Base-by-base conservation (phyloP, 805 yeast genomes). In the Saccharomycopsis javanensis region DNA sequence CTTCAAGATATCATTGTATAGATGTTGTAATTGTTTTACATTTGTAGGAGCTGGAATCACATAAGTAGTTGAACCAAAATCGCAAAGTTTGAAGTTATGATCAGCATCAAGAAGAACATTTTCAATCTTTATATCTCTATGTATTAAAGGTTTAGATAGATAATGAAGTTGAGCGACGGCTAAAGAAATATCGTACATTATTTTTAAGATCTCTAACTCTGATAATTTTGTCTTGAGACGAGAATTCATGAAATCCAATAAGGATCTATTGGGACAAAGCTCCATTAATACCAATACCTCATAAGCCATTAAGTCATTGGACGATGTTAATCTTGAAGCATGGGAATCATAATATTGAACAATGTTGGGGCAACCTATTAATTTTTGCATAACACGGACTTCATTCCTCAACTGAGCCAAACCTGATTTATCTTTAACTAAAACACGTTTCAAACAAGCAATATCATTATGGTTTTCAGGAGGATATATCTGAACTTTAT, bases 221-320 rank as follows among this genome's bases (percentile, higher is more conserved):
- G 79, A 72, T 55, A 92, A 75, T 67, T 91, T 92, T 11, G 88
- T 85, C 61, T 86, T 81, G 57, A 92, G 78, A 55, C 91, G 78
- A 18, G 85, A 78, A 70, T 92, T 94, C 98, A 92, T 91, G 67
- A 79, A 91, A 67, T 94, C 97, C 60, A 92, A 76, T 51, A 96
- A 78, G 16, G 96, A 88, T 61, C 86, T 80, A 68, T 86, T 87
- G 10, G 96, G 85, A 68, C 99, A 92, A 64, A 85, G 79, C 69
- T 92, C 99, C 98, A 92, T 94, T 62, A 92, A 75, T 48, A 92
- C 81, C 56, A 92, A 75, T 7, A 94, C 97, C 71, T 92, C 98
- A 68, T 88, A 94, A 0, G 80, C 81, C 8, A 69, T 68, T 30
- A 65, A 62, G 11, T 71, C 71, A 48, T 66, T 58, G 31, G 67